These are phyloP conservation scores for Butyriboletus loyo DNA, from an alignment of 768 basidiomycete genomes.

Conservation along the genomic window DNA sequence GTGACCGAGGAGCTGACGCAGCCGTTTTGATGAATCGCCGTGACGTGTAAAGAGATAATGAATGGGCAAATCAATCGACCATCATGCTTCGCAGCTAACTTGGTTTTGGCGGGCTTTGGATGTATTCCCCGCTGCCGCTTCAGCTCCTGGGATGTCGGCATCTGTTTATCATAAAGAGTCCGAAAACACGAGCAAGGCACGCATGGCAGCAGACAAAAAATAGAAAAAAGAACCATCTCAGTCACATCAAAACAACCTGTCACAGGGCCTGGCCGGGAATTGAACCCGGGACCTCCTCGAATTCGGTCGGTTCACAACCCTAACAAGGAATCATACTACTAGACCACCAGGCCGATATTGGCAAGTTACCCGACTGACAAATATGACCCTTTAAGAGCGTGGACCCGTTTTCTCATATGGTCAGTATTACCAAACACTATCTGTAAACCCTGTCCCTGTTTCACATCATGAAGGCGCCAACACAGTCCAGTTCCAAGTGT, in stretches of 20 bases:
- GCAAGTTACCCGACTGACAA: neutral
- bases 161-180: constrained; percentile 20
- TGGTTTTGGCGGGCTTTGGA: constrained; percentile 1
- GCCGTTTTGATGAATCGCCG: constrained; percentile 39
- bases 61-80: constrained; percentile 23
- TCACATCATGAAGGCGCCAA: neutral
- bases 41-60: constrained; percentile 40
- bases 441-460: neutral
- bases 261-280: constrained; percentile 71
- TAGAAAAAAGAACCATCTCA: neutral
- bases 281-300: constrained; percentile 86
- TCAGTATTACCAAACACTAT: neutral
- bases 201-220: neutral
- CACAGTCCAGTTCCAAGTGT: neutral
- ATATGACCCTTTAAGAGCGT: neutral
- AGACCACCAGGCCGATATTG: constrained; percentile 52
- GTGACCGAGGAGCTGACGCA: constrained; percentile 34
- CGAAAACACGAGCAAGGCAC: neutral
- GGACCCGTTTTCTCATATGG: too few relatives aligned
- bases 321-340: constrained; percentile 68
- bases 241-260: constrained; percentile 4
- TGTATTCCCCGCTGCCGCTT: constrained; percentile 26
- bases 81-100: constrained; percentile 12
- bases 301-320: constrained; percentile 29
- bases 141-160: constrained; percentile 28